These are phyloP conservation scores for Scedosporium dehoogii DNA, from an alignment of 2,329 filamentous ascomycete species.

Conservation along the genomic window DNA sequence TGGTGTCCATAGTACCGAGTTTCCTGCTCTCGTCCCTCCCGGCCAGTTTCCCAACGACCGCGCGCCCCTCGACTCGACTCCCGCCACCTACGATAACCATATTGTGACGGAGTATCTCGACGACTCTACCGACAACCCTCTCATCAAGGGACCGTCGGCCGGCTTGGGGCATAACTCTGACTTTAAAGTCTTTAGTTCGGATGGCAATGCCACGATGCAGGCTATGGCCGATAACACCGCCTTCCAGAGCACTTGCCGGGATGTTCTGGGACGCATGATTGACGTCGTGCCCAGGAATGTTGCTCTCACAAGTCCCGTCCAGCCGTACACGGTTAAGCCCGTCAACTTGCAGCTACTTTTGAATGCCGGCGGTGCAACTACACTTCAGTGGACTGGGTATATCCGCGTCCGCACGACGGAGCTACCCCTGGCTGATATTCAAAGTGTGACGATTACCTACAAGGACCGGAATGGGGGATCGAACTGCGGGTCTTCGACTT, in stretches of 20 bases:
- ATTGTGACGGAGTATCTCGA: slow-evolving; percentile 47
- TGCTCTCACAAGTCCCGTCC: slow-evolving; percentile 39
- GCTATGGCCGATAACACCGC: slow-evolving; percentile 31
- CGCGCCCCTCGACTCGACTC: slow-evolving; percentile 35
- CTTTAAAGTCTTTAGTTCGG: slow-evolving; percentile 43
- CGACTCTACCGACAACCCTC: slow-evolving; percentile 42
- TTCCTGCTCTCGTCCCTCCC: slow-evolving; percentile 39
- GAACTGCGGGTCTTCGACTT: slow-evolving; percentile 30
- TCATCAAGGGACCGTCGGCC: slow-evolving; percentile 42
- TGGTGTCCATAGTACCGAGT: slow-evolving; percentile 45
- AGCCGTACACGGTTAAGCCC: slow-evolving; percentile 50
- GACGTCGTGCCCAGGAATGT: slow-evolving; percentile 46
- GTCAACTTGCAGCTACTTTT: slow-evolving; percentile 46
- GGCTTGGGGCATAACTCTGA: slow-evolving; percentile 39
- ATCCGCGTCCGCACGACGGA: slow-evolving; percentile 47
- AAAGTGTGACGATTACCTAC: slow-evolving; percentile 41
- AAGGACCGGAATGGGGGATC: slow-evolving; percentile 42
- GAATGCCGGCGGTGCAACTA: slow-evolving; percentile 30
- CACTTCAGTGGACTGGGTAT: slow-evolving; percentile 40
- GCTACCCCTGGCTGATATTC: slow-evolving; percentile 29
- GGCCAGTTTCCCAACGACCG: slow-evolving; percentile 33
- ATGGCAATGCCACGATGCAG: slow-evolving; percentile 44
- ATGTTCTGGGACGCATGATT: slow-evolving; percentile 49
- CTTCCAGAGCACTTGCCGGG: slow-evolving; percentile 38
- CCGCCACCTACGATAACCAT: slow-evolving; percentile 42